These are phyloP conservation scores for Colletotrichum sp. DNA, from an alignment of 2,329 filamentous ascomycete genomes.

Conservation along the genomic window DNA sequence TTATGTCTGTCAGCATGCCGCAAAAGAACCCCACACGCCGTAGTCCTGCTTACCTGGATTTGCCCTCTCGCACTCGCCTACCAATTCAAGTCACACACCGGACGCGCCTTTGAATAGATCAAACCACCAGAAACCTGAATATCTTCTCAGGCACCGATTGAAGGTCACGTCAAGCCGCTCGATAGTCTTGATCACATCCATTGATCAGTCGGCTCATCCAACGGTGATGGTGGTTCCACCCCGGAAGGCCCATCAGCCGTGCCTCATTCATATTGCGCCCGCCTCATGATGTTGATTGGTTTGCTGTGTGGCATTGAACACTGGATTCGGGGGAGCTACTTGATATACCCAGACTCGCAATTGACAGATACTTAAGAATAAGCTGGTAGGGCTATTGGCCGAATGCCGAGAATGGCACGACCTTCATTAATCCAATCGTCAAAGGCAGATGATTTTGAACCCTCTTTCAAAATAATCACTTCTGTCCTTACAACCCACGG, in stretches of 20 bases:
- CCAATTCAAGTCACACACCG: background rate
- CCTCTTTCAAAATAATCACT: background rate
- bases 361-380: background rate
- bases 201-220: background rate
- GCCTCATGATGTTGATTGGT: background rate
- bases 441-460: background rate
- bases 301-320: background rate
- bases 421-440: background rate
- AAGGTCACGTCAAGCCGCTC: background rate
- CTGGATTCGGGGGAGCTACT: background rate
- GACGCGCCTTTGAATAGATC: background rate
- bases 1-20: background rate
- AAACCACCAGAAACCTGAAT: background rate
- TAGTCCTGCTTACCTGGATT: background rate
- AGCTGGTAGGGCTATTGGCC: background rate
- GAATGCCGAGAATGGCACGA: background rate
- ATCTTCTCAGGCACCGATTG: background rate
- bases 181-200: background rate
- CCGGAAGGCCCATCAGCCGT: background rate
- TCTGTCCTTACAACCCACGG: background rate
- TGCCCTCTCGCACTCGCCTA: background rate
- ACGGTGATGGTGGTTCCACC: background rate
- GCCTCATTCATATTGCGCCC: background rate
- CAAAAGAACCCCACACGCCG: background rate
- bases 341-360: background rate